These are phyloP conservation scores for Alternaria solani DNA, from an alignment of 2,329 filamentous ascomycete genomes.

Conservation along the genomic window DNA sequence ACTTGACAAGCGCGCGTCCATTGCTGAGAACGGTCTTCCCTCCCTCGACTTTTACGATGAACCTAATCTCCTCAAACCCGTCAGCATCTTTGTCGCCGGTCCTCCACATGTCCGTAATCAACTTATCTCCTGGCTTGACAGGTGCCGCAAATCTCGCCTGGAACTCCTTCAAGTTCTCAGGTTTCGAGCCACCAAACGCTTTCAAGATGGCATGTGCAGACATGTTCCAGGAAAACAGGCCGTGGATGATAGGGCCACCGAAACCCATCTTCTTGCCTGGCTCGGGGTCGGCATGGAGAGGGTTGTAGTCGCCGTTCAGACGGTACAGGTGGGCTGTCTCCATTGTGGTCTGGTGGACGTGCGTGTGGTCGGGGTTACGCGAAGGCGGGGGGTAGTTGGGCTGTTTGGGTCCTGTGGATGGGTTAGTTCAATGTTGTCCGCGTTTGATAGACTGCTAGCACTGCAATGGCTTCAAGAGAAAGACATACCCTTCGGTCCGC, in stretches of 20 bases:
- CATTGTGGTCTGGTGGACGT: slow-evolving; percentile 73
- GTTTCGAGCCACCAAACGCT: slow-evolving; percentile 76
- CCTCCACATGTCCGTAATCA: slow-evolving; percentile 82
- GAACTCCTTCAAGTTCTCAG: slow-evolving; percentile 84
- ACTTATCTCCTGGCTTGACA: slow-evolving; percentile 82
- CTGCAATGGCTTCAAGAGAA: neutral
- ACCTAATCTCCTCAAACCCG: slow-evolving; percentile 82
- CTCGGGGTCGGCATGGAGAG: slow-evolving; percentile 85
- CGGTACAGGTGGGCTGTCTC: slow-evolving; percentile 71
- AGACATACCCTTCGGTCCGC: slow-evolving; percentile 79
- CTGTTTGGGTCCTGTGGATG: slow-evolving; percentile 67
- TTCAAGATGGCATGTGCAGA: slow-evolving; percentile 77
- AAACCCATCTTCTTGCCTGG: slow-evolving; percentile 91
- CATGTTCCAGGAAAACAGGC: slow-evolving; percentile 86
- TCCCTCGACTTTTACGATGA: slow-evolving; percentile 77
- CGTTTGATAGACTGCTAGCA: neutral
- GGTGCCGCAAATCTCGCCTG: slow-evolving; percentile 87
- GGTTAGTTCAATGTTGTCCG: neutral
- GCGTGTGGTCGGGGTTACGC: slow-evolving; percentile 73
- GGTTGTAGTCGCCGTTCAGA: slow-evolving; percentile 94
- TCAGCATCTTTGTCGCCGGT: slow-evolving; percentile 70
- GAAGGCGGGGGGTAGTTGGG: slow-evolving; percentile 80
- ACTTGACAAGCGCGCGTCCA: slow-evolving; percentile 79
- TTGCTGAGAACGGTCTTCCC: slow-evolving; percentile 90
- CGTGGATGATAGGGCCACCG: slow-evolving; percentile 87